Percentiles rank a stretch among this genome's conserved stretches.
phyloP scores from a whole-genome alignment of 495 filamentous ascomycete species.

The Copromyces sp. region DNA sequence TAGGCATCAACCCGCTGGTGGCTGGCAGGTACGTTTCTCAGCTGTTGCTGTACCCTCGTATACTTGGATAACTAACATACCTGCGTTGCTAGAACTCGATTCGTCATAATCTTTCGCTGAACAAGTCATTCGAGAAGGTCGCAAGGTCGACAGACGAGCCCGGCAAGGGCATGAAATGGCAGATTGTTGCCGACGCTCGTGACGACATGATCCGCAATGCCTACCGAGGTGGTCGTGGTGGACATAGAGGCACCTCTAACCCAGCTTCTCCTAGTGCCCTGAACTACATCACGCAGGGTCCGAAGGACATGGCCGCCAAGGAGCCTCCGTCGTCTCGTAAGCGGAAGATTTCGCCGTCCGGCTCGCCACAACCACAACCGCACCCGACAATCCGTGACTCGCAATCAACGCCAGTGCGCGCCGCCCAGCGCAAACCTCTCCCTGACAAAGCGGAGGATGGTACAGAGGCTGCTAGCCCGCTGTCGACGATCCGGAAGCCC shows the following conservation, averaged over 20 bases:
- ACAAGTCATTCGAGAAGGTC: conserved; percentile 86
- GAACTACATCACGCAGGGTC: conserved; percentile 38
- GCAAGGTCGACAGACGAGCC: conserved; percentile 87
- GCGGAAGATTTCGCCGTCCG: conserved; percentile 40
- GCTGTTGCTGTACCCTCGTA: not conserved
- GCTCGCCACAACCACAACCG: conserved; percentile 40
- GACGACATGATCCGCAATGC: conserved; percentile 53
- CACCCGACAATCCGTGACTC: conserved; percentile 36
- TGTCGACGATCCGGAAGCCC: conserved; percentile 38
- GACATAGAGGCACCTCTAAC: conserved; percentile 45
- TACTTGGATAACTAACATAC: conserved; percentile 2
- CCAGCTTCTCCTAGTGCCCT: conserved; percentile 47
- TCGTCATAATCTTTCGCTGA: conserved; percentile 87
- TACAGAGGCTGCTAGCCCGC: conserved; percentile 36
- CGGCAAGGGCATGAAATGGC: conserved; percentile 98
- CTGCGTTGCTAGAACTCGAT: conserved; percentile 67
- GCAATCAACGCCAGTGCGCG: conserved; percentile 49
- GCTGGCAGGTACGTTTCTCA: conserved; percentile 68
- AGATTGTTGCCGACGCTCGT: conserved; percentile 67
- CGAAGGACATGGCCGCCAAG: conserved; percentile 35
- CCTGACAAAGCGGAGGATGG: conserved; percentile 25
- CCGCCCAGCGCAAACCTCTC: conserved; percentile 36
- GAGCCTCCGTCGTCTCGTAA: conserved; percentile 35
- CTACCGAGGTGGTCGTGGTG: conserved; percentile 44
- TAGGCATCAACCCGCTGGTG: conserved; percentile 55